Evolutionary conservation across 2,329 filamentous ascomycete species (phyloP), one percentile per base, ranked within the genome.

Genomic region (Albophoma yamanashiensis): DNA sequence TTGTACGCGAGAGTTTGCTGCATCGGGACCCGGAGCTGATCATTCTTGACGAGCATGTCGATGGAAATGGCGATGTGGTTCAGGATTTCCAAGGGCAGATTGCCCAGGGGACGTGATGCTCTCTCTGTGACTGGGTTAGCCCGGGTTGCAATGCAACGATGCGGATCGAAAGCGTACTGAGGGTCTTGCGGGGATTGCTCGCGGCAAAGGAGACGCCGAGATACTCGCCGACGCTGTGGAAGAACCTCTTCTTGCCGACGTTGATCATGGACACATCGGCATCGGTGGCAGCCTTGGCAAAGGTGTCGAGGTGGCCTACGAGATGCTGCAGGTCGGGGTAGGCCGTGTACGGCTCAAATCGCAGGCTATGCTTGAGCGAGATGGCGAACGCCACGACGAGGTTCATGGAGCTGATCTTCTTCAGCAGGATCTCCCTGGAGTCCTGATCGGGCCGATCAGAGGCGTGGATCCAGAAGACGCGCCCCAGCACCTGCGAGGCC

Each of bases 391-490:
- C 88, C 36, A 91, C 82, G 63, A 94, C 80, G 8, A 94, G 79
- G 70, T 94, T 93, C 72, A 94, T 83, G 8, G 85, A 85, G 20
- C 86, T 86, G 77, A 91, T 70, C 73, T 93, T 93, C 59, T 78
- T 81, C 15, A 94, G 78, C 1, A 92, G 68, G 64, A 88, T 86
- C 52, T 88, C 79, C 67, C 90, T 91, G 25, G 80, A 79, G 12
- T 76, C 74, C 45, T 69, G 61, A 40, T 61, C 77, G 59, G 55
- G 82, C 76, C 38, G 79, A 78, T 65, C 87, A 78, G 69, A 89
- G 9, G 83, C 79, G 67, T 96, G 89, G 39, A 96, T 80, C 92
- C 92, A 97, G 69, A 94, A 89, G 12, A 89, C 79, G 27, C 92
- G 85, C 66, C 84, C 89, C 66, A 95, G 77, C 70, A 85, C 76